Percentiles rank a stretch among this genome's conserved stretches.
Conservation (phyloP, 768 basidiomycete species). For the Rhizopogon vesiculosus region DNA sequence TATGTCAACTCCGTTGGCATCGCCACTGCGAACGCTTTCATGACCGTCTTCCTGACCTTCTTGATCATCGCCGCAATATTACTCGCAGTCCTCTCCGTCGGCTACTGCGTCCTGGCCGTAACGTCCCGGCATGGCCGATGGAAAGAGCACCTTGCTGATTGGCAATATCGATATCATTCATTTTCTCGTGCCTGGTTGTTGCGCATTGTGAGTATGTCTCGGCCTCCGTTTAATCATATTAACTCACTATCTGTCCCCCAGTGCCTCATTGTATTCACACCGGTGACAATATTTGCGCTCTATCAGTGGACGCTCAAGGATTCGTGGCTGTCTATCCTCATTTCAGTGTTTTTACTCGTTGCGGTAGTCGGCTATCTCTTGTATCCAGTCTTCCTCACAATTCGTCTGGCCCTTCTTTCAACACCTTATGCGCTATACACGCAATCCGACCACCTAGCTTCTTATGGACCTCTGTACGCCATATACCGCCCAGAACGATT, state of each 20-base stretch:
- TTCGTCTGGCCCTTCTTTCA: constrained; percentile 40
- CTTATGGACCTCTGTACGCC: constrained; percentile 57
- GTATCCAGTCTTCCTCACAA: constrained; percentile 43
- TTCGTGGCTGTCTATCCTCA: constrained; percentile 79
- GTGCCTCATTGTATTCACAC: constrained; percentile 62
- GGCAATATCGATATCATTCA: constrained; percentile 33
- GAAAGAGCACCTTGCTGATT: constrained; percentile 14
- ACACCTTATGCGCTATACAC: constrained; percentile 36
- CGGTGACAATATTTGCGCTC: constrained; percentile 72
- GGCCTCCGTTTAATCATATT: background rate
- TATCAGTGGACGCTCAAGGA: constrained; percentile 91
- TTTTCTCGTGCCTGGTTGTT: constrained; percentile 59
- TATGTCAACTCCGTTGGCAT: constrained; percentile 76
- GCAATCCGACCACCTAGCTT: constrained; percentile 30
- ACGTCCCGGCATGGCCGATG: constrained; percentile 13
- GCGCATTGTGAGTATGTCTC: constrained; percentile 51
- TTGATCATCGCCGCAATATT: constrained; percentile 67
- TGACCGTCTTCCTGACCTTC: constrained; percentile 76
- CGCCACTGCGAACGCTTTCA: constrained; percentile 83
- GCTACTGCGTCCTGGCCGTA: constrained; percentile 40
- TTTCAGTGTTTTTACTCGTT: constrained; percentile 70
- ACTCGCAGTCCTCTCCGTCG: constrained; percentile 44
- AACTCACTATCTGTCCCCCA: constrained; percentile 18
- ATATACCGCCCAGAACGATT: constrained; percentile 64
- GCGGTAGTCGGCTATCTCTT: constrained; percentile 43